These are phyloP conservation scores for Dactylellina drechsleri DNA, from an alignment of 2,329 filamentous ascomycete genomes.

Conservation along the genomic window DNA sequence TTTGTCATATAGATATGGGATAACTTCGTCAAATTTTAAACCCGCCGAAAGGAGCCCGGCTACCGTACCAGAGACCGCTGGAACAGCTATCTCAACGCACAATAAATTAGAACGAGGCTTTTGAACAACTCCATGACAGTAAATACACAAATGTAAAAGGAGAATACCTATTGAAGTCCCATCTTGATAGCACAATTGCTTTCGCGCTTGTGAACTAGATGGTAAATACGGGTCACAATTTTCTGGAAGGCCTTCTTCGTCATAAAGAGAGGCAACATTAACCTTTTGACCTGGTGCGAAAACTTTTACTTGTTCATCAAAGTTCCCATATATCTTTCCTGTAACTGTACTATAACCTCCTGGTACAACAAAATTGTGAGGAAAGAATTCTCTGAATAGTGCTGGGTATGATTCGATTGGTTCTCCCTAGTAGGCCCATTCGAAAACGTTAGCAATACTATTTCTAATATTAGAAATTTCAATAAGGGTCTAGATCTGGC, in stretches of 20 bases:
- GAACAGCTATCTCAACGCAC: background rate
- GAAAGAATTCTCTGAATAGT: background rate
- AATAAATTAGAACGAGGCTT: too few relatives aligned
- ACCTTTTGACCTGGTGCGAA: background rate
- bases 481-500: too few relatives aligned
- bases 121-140: too few relatives aligned
- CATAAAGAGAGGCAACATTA: background rate
- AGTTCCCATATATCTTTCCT: background rate
- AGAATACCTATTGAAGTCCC: constrained; percentile 2
- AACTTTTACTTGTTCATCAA: background rate
- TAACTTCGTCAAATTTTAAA: constrained; percentile 7
- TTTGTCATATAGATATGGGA: background rate
- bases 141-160: too few relatives aligned
- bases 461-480: too few relatives aligned
- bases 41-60: constrained; percentile 2
- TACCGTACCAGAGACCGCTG: constrained; percentile 4
- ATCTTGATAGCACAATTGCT: background rate
- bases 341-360: background rate
- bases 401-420: background rate
- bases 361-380: background rate
- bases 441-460: too few relatives aligned
- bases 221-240: background rate
- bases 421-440: too few relatives aligned
- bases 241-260: background rate
- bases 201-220: background rate